These are phyloP conservation scores for Skeletonema marinoi DNA, from an alignment of 108 stramenopile genomes.

Conservation along the genomic window DNA sequence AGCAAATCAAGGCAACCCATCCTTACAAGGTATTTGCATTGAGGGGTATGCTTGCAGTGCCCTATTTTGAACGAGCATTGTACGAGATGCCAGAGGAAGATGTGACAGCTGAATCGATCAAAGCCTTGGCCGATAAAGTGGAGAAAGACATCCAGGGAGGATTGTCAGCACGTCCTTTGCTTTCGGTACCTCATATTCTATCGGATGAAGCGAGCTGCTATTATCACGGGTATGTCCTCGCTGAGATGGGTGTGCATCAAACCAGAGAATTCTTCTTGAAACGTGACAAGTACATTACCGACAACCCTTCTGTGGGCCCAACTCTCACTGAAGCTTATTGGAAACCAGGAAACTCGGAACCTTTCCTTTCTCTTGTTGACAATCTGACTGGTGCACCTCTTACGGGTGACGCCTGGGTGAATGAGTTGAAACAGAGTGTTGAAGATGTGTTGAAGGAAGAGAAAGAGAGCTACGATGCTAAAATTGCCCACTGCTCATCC, in stretches of 20 bases:
- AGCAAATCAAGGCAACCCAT: slow-evolving; percentile 67
- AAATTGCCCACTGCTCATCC: slow-evolving; percentile 21
- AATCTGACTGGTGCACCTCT: slow-evolving; percentile 70
- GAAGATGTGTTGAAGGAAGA: slow-evolving; percentile 66
- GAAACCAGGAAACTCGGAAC: slow-evolving; percentile 68
- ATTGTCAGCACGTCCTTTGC: slow-evolving; percentile 53
- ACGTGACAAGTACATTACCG: slow-evolving; percentile 65
- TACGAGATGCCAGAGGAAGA: slow-evolving; percentile 73
- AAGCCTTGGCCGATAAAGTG: slow-evolving; percentile 60
- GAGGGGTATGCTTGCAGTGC: slow-evolving; percentile 66
- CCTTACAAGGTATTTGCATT: slow-evolving; percentile 63
- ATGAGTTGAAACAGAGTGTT: slow-evolving; percentile 54
- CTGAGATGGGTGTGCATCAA: slow-evolving; percentile 84
- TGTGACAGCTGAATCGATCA: slow-evolving; percentile 59
- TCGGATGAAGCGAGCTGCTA: slow-evolving; percentile 73
- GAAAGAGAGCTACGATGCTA: slow-evolving; percentile 57
- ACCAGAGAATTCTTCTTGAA: slow-evolving; percentile 66
- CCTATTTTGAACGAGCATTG: slow-evolving; percentile 77
- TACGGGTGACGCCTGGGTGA: slow-evolving; percentile 68
- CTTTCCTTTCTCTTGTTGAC: slow-evolving; percentile 67
- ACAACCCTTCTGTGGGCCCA: slow-evolving; percentile 73
- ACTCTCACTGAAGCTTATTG: slow-evolving; percentile 61
- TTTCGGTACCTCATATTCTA: slow-evolving; percentile 62
- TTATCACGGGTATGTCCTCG: slow-evolving; percentile 71
- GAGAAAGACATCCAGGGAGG: slow-evolving; percentile 74